Conservation (phyloP, 768 basidiomycete genomes). For the Agaricus blazei region DNA sequence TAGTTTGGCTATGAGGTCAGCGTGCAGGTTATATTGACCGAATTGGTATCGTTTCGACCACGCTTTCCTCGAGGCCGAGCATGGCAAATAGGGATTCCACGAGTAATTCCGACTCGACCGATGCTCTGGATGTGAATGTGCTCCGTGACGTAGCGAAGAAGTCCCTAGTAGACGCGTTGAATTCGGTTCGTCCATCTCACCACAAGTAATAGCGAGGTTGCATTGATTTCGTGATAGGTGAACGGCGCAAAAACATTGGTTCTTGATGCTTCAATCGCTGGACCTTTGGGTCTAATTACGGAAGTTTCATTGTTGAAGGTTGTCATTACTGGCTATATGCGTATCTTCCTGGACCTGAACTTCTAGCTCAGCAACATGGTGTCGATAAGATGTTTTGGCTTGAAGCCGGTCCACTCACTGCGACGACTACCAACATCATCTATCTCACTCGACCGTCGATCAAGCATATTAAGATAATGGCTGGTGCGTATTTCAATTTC, state of each 20-base stretch:
- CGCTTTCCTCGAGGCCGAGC: constrained; percentile 11
- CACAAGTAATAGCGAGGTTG: neutral
- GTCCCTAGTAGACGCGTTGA: constrained; percentile 79
- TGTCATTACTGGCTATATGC: neutral
- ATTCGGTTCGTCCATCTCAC: constrained; percentile 49
- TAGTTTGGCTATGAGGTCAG: no score
- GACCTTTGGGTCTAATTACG: constrained; percentile 91
- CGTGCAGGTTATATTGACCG: no score
- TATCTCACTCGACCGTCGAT: constrained; percentile 91
- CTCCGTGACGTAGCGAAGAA: constrained; percentile 78
- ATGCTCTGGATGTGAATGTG: constrained; percentile 53
- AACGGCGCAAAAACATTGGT: constrained; percentile 96
- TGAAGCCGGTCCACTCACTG: constrained; percentile 79
- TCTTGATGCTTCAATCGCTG: constrained; percentile 82
- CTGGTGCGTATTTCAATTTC: constrained; percentile 53
- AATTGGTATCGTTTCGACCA: neutral
- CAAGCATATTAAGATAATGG: constrained; percentile 82
- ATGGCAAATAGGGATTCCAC: constrained; percentile 4
- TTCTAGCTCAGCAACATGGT: constrained; percentile 76
- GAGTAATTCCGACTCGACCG: constrained; percentile 6
- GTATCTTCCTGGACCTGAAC: neutral
- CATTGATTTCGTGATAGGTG: constrained; percentile 41
- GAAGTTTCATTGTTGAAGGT: constrained; percentile 94
- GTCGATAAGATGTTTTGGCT: constrained; percentile 99
- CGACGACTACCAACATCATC: constrained; percentile 83